These are phyloP conservation scores for Boechera stricta DNA, from an alignment of 345 rosid genomes.

Conservation along the genomic window DNA sequence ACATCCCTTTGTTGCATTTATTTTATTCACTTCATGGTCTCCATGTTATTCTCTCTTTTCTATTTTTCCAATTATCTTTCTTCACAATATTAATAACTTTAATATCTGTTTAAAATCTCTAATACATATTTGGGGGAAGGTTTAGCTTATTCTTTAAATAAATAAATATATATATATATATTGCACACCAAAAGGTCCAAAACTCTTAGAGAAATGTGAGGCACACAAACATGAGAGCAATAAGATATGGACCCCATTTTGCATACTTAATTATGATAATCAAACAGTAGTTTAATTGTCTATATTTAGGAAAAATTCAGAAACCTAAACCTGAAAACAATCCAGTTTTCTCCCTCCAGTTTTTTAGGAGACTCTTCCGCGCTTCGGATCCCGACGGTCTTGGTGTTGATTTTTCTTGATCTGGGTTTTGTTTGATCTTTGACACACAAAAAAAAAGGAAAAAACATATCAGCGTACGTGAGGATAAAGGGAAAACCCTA, in stretches of 20 bases:
- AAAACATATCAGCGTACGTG: background rate
- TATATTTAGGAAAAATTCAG: conserved; percentile 44
- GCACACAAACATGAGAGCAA: conserved; percentile 41
- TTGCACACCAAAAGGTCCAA: background rate
- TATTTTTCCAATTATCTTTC: background rate
- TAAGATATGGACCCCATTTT: conserved; percentile 36
- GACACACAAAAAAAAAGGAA: background rate
- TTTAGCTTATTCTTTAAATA: background rate
- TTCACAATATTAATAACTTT: background rate
- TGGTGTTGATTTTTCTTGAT: conserved; percentile 26
- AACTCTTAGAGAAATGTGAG: conserved; percentile 39
- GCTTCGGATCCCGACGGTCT: conserved; percentile 31
- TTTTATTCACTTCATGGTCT: conserved; percentile 44
- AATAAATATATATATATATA: background rate
- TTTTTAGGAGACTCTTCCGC: conserved; percentile 31
- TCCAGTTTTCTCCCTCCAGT: conserved; percentile 34
- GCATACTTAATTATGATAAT: conserved; percentile 8
- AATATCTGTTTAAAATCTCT: conserved; percentile 16
- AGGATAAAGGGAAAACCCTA: conserved; percentile 36
- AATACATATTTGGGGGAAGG: background rate
- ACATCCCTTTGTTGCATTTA: conserved; percentile 13
- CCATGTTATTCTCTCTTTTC: conserved; percentile 35
- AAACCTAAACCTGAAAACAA: conserved; percentile 42
- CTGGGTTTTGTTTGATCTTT: conserved; percentile 37
- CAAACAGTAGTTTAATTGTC: conserved; percentile 34